Conservation (phyloP, 139 green algal species). For the Chlamydomonas asymmetrica region DNA sequence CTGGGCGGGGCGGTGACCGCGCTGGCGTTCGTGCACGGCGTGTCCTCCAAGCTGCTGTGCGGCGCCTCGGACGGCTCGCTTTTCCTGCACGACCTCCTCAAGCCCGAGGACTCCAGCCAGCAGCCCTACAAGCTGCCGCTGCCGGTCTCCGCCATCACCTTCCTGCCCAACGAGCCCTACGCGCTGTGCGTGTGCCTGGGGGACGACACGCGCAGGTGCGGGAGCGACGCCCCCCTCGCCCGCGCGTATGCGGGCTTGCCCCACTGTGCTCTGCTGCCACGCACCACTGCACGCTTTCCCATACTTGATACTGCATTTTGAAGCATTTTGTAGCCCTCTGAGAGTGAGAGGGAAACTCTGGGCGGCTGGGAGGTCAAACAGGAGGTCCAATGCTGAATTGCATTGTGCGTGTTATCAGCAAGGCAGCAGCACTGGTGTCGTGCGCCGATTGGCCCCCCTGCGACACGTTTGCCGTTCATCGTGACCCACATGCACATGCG, state of each 20-base stretch:
- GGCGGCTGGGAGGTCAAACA: too few relatives aligned
- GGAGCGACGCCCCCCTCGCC: too few relatives aligned
- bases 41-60: slow-evolving; percentile 31
- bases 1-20: slow-evolving; percentile 33
- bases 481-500: too few relatives aligned
- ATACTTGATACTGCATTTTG: too few relatives aligned
- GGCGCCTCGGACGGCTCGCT: slow-evolving; percentile 28
- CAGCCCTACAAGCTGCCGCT: slow-evolving; percentile 38
- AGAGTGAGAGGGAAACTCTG: too few relatives aligned
- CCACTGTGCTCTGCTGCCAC: not conserved
- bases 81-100: slow-evolving; percentile 37
- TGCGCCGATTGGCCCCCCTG: too few relatives aligned
- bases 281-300: too few relatives aligned
- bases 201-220: not conserved
- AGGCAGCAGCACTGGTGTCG: too few relatives aligned
- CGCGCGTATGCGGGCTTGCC: not conserved
- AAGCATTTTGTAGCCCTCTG: too few relatives aligned
- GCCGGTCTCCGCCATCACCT: slow-evolving; percentile 24
- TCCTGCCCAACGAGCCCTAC: slow-evolving; percentile 44
- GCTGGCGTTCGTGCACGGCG: slow-evolving; percentile 38
- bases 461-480: too few relatives aligned
- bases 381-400: too few relatives aligned
- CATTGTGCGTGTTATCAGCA: too few relatives aligned
- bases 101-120: slow-evolving; percentile 37
- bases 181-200: slow-evolving; percentile 41